Evolutionary conservation across 2,329 filamentous ascomycete species (phyloP), one percentile per base, ranked within the genome.

Genomic region (Ascochyta lentis): DNA sequence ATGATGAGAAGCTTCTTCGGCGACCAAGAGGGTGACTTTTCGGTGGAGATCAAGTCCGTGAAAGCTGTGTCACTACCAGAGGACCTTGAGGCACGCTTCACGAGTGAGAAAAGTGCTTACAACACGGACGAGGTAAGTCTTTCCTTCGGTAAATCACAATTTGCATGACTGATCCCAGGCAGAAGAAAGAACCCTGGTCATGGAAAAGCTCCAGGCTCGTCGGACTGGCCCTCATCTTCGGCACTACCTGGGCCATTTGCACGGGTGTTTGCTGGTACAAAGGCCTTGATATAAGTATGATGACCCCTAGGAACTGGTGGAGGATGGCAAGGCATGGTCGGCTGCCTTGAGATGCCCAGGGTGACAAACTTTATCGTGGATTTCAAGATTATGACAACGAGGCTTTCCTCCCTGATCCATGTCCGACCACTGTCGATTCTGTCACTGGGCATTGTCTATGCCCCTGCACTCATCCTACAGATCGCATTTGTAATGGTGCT

Each of bases 1-100:
- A 93, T 95, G 91, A 89, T 90, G 81, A 79, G 91, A 71, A 95
- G 90, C 74, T 92, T 91, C 78, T 93, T 93, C 63, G 90, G 87
- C 8, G 76, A 83, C 0, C 90, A 93, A 73, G 79, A 90, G 59
- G 90, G 90, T 3, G 79, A 85, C 3, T 92, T 92, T 63, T 80
- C 78, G 3, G 70, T 90, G 4, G 77, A 80, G 1, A 73, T 90
- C 54, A 73, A 73, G 27, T 84, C 83, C 1, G 83, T 89, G 54
- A 79, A 81, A 12, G 84, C 83, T 8, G 66, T 79, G 3, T 53
- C 56, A 10, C 59, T 58, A 34, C 49, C 65, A 7, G 42, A 50
- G 5, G 71, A 73, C 33, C 31, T 66, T 3, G 73, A 75, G 46
- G 71, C 64, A 40, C 64, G 69, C 1, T 39, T 58, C 15, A 31